These are phyloP conservation scores for Fusarium citri DNA, from an alignment of 2,329 filamentous ascomycete species.

Conservation along the genomic window DNA sequence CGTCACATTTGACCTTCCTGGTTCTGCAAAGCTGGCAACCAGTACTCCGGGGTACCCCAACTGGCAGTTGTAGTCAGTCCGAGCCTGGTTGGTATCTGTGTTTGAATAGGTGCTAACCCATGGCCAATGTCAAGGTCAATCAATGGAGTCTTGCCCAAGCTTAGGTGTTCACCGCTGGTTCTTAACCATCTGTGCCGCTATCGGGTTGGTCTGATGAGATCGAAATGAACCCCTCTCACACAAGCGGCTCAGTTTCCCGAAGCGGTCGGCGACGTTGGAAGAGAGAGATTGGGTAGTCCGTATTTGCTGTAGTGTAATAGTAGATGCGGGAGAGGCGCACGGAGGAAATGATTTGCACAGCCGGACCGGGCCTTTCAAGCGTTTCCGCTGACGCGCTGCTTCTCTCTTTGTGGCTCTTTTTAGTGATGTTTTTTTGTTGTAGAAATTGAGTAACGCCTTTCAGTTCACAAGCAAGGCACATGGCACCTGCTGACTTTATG, in stretches of 20 bases:
- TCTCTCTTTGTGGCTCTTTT: neutral
- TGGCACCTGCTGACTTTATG: slow-evolving; percentile 2
- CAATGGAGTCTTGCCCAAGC: slow-evolving; percentile 3
- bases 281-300: slow-evolving; percentile 15
- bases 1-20: slow-evolving; percentile 60
- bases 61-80: slow-evolving; percentile 25
- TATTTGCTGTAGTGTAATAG: slow-evolving; percentile 10
- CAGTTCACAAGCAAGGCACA: neutral
- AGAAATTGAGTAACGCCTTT: slow-evolving; percentile 1
- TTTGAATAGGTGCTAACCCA: slow-evolving; percentile 35
- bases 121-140: slow-evolving; percentile 25
- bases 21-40: slow-evolving; percentile 56
- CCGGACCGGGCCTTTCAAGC: slow-evolving; percentile 18
- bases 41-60: slow-evolving; percentile 54
- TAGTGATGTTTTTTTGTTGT: neutral
- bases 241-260: slow-evolving; percentile 37
- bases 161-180: slow-evolving; percentile 42
- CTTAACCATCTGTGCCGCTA: slow-evolving; percentile 31
- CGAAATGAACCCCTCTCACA: slow-evolving; percentile 33
- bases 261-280: slow-evolving; percentile 22
- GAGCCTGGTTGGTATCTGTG: neutral
- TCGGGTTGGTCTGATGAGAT: slow-evolving; percentile 35
- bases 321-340: slow-evolving; percentile 11
- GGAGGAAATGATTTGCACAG: slow-evolving; percentile 27
- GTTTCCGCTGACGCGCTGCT: neutral